Conservation (phyloP, 2,329 filamentous ascomycete species). For the Bipolaris bicolor region DNA sequence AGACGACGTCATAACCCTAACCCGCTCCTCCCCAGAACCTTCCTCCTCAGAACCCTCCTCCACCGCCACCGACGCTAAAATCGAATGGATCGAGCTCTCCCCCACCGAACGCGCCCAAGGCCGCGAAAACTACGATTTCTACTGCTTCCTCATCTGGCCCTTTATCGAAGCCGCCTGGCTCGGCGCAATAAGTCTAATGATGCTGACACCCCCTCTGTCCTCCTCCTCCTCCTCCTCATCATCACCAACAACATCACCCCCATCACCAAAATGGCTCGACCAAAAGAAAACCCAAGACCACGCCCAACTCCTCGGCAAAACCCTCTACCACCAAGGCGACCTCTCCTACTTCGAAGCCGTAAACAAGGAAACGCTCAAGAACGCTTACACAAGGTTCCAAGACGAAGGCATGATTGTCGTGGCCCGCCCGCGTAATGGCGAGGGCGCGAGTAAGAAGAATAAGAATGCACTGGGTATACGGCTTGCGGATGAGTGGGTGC, state of each 20-base stretch:
- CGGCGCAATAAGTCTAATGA: constrained; percentile 84
- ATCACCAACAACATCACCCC: constrained; percentile 34
- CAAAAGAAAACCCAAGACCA: constrained; percentile 77
- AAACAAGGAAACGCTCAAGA: constrained; percentile 96
- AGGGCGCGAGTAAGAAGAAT: constrained; percentile 56
- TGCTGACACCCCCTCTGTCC: constrained; percentile 73
- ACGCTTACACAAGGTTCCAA: constrained; percentile 85
- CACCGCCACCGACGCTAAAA: no score
- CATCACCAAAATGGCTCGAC: constrained; percentile 70
- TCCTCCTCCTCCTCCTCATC: not conserved
- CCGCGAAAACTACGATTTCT: constrained; percentile 96
- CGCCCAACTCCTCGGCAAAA: constrained; percentile 88
- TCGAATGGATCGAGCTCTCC: constrained; percentile 75
- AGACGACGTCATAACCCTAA: constrained; percentile 76
- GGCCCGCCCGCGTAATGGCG: constrained; percentile 58
- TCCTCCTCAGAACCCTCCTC: constrained; percentile 33
- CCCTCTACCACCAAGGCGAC: constrained; percentile 95
- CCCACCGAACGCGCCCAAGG: constrained; percentile 77
- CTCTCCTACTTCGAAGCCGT: constrained; percentile 97
- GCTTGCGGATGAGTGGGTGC: constrained; percentile 76
- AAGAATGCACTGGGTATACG: constrained; percentile 59
- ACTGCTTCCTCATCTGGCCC: constrained; percentile 98
- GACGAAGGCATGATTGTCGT: constrained; percentile 88
- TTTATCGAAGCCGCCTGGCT: constrained; percentile 97
- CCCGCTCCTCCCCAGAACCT: constrained; percentile 52